phyloP scores from a whole-genome alignment of 164 flowering plant genomes.

The Nymphaea thermarum region DNA sequence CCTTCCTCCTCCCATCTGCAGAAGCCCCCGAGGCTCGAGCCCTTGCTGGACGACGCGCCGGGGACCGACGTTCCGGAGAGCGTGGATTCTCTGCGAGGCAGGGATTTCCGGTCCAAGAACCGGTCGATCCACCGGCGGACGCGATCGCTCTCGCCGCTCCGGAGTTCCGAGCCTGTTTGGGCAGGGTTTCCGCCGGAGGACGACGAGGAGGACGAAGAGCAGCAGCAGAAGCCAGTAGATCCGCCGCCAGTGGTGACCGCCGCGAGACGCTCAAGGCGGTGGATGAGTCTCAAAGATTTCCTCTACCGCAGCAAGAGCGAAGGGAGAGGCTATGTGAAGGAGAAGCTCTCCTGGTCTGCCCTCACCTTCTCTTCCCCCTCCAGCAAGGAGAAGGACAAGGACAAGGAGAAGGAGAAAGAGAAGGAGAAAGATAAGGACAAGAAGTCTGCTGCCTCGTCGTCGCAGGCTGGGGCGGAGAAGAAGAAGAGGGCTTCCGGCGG shows the following conservation, averaged over 20 bases:
- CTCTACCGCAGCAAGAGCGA: constrained; percentile 42
- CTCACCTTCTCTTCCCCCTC: constrained; percentile 12
- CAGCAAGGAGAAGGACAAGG: background rate
- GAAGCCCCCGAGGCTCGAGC: background rate
- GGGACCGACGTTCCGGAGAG: background rate
- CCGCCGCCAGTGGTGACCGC: background rate
- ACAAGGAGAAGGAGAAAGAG: constrained; percentile 7
- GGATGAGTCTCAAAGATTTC: constrained; percentile 19
- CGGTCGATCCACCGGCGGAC: constrained; percentile 40
- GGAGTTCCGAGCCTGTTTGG: background rate
- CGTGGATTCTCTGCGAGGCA: background rate
- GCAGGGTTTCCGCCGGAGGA: background rate
- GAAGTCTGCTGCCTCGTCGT: background rate
- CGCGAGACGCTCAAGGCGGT: background rate
- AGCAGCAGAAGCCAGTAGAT: background rate
- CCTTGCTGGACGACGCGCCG: background rate
- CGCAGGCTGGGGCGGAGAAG: too few relatives aligned
- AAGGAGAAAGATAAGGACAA: background rate
- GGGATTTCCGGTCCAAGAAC: constrained; percentile 8
- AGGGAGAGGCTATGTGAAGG: constrained; percentile 28
- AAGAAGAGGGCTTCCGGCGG: background rate
- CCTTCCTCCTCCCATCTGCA: background rate
- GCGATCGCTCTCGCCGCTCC: constrained; percentile 53
- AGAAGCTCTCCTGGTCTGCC: constrained; percentile 21
- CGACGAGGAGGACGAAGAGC: background rate